Evolutionary conservation across 768 basidiomycete species (phyloP), one percentile per base, ranked within the genome.

Genomic region (Russula emetica): DNA sequence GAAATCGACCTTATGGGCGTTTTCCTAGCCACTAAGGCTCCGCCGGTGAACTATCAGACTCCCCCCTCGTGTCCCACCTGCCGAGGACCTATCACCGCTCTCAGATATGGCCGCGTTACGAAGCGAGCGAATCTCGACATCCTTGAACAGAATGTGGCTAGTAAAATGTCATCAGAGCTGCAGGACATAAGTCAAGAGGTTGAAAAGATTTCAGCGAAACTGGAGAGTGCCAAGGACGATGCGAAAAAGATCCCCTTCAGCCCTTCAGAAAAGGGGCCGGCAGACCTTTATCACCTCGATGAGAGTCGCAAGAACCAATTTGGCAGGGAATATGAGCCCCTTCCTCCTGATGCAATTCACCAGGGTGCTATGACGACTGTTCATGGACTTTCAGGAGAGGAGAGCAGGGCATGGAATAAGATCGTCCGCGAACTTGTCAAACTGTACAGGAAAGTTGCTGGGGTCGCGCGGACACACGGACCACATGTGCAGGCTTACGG

Each of bases 51-150:
- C 5, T 73, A 75, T 63, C 70, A 72, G 42, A 67, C 63, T 5
- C 70, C 72, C 7, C 75, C 76, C 0, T 61, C 61, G 0, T 79
- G 78, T 55, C 77, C 78, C 0, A 71, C 70, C 1, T 78, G 78
- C 63, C 71, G 75, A 5, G 70, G 69, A 5, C 71, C 74, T 2
- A 72, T 79, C 68, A 71, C 66, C 1, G 70, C 74, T 5, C 69
- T 69, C 7, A 72, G 78, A 13, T 78, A 78, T 67, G 73, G 74
- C 11, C 74, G 77, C 0, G 64, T 72, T 22, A 70, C 69, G 28
- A 79, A 78, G 63, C 70, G 76, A 22, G 74, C 76, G 0, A 71
- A 70, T 18, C 69, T 79, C 7, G 77, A 77, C 55, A 70, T 77
- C 36, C 67, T 76, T 1, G 78, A 78, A 57, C 76, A 73, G 47